Percentiles rank a stretch among this genome's conserved stretches.
phyloP scores from a whole-genome alignment of 257 asterid genomes.

The Phtheirospermum japonicum region DNA sequence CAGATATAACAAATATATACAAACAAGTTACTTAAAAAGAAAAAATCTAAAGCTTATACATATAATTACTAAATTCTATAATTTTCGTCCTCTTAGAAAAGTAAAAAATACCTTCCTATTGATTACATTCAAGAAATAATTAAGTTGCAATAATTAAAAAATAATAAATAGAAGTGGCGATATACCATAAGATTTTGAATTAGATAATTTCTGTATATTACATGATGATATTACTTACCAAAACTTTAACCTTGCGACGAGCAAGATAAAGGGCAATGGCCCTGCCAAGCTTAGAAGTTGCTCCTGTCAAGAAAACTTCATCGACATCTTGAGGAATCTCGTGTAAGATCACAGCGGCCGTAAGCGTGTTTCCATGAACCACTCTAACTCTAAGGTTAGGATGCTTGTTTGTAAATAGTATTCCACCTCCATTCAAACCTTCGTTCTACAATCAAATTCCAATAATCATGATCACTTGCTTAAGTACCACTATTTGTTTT shows the following conservation, averaged over 20 bases:
- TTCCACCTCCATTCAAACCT: slow-evolving; percentile 82
- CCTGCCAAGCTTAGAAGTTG: slow-evolving; percentile 93
- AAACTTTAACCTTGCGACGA: slow-evolving; percentile 56
- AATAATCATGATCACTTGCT: slow-evolving; percentile 1
- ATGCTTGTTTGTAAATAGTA: slow-evolving; percentile 68
- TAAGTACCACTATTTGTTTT: too few relatives aligned
- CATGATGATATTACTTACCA: slow-evolving; percentile 37
- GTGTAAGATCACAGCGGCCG: slow-evolving; percentile 81
- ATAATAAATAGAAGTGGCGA: too few relatives aligned
- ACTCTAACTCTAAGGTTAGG: slow-evolving; percentile 77
- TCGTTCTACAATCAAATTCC: slow-evolving; percentile 52
- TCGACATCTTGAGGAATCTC: slow-evolving; percentile 63
- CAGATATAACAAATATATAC: background rate
- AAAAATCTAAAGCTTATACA: too few relatives aligned
- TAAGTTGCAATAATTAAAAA: too few relatives aligned
- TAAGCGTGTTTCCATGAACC: slow-evolving; percentile 90
- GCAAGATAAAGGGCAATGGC: slow-evolving; percentile 85
- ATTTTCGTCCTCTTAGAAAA: too few relatives aligned
- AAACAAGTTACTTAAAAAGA: too few relatives aligned
- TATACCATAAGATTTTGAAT: too few relatives aligned
- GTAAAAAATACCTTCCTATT: too few relatives aligned
- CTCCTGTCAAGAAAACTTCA: slow-evolving; percentile 86
- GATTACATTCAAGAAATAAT: too few relatives aligned
- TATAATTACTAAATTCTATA: too few relatives aligned
- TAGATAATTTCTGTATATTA: background rate